These are phyloP conservation scores for Dryadomyces sulphureus DNA, from an alignment of 2,329 filamentous ascomycete species.

Conservation along the genomic window DNA sequence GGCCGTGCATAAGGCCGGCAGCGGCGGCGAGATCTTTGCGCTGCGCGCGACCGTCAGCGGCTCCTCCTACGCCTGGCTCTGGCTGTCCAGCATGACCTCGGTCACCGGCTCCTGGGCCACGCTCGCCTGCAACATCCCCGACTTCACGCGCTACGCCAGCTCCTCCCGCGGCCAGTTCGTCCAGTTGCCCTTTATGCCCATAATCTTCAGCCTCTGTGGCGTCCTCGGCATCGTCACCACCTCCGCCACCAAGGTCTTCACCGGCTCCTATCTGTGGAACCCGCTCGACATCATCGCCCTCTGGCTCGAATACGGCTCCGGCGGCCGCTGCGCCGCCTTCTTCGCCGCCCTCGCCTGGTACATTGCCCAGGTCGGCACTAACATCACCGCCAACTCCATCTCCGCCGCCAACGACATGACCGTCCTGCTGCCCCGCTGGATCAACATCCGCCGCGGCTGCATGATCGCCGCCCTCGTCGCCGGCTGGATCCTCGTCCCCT, in stretches of 20 bases:
- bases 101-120: slow-evolving; percentile 28
- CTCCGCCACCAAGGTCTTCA: slow-evolving; percentile 35
- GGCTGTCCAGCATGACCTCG: slow-evolving; percentile 28
- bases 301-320: slow-evolving; percentile 27
- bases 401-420: slow-evolving; percentile 40
- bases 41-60: slow-evolving; percentile 20
- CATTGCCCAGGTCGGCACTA: slow-evolving; percentile 39
- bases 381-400: slow-evolving; percentile 40
- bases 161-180: slow-evolving; percentile 22
- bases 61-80: slow-evolving; percentile 28
- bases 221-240: slow-evolving; percentile 42
- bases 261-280: slow-evolving; percentile 35
- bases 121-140: slow-evolving; percentile 33
- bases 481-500: slow-evolving; percentile 46
- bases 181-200: slow-evolving; percentile 28
- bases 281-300: slow-evolving; percentile 28
- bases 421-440: slow-evolving; percentile 33
- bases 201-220: slow-evolving; percentile 32
- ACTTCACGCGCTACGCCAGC: slow-evolving; percentile 33
- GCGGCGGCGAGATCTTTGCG: slow-evolving; percentile 26
- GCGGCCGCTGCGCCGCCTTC: slow-evolving; percentile 25
- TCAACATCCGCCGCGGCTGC: slow-evolving; percentile 43
- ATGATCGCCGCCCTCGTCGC: slow-evolving; percentile 39
- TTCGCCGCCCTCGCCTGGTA: slow-evolving; percentile 37
- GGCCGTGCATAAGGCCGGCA: slow-evolving; percentile 42